Conservation (phyloP, 805 yeast species). For the Saccharomyces jurei region DNA sequence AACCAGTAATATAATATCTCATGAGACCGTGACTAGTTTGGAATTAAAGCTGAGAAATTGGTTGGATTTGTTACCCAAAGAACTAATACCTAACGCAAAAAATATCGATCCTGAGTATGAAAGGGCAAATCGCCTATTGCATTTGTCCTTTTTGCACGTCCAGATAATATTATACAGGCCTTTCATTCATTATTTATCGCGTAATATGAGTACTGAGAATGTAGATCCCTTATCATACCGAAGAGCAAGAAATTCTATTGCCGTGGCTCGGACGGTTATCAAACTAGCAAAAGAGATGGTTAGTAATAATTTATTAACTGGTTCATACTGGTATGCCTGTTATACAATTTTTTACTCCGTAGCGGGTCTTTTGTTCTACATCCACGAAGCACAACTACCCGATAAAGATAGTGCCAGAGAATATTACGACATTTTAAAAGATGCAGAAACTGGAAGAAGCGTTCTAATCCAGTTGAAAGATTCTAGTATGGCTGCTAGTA, state of each 20-base stretch:
- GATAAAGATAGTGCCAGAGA: constrained; percentile 40
- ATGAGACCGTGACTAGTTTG: constrained; percentile 50
- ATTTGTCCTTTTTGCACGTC: constrained; percentile 68
- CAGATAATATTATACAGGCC: constrained; percentile 84
- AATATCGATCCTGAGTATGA: constrained; percentile 38
- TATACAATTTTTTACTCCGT: constrained; percentile 89
- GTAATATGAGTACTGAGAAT: constrained; percentile 37
- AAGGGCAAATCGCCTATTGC: constrained; percentile 69
- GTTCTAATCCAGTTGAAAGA: constrained; percentile 65
- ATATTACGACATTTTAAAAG: constrained; percentile 53
- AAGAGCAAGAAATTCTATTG: constrained; percentile 77
- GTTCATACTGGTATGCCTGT: constrained; percentile 91
- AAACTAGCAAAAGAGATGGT: constrained; percentile 75
- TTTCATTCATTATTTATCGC: constrained; percentile 61
- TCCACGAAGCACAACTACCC: constrained; percentile 44
- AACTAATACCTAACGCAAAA: constrained; percentile 50
- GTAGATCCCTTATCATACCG: constrained; percentile 42
- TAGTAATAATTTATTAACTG: constrained; percentile 60
- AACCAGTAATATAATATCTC: constrained; percentile 28
- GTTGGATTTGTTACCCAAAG: constrained; percentile 63
- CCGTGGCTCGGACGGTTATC: constrained; percentile 74
- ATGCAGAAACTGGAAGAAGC: constrained; percentile 74
- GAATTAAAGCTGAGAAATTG: constrained; percentile 69
- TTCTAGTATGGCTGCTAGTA: constrained; percentile 65
- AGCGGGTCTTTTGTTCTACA: constrained; percentile 78